A percentile compares a stretch with the other conserved stretches of the same genome.
These are phyloP conservation scores for Entonaema liquescens DNA, from an alignment of 495 filamentous ascomycete genomes.

Conservation along the genomic window DNA sequence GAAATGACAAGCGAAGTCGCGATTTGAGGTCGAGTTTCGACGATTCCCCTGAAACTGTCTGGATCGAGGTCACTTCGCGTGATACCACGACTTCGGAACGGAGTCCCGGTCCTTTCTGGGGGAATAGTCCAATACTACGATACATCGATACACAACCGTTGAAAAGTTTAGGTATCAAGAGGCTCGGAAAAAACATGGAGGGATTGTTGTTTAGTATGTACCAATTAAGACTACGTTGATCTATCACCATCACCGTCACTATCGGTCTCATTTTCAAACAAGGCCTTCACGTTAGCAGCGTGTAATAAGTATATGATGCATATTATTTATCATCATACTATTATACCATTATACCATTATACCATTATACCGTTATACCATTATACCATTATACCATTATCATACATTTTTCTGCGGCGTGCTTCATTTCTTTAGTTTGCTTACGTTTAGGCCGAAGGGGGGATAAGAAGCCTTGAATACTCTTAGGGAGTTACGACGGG, in stretches of 20 bases:
- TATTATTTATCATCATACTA: neutral
- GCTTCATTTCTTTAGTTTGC: neutral
- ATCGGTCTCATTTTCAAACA: slow-evolving; percentile 34
- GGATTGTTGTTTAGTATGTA: slow-evolving; percentile 2
- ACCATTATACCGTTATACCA: no score
- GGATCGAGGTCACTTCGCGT: slow-evolving; percentile 40
- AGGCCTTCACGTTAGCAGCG: slow-evolving; percentile 16
- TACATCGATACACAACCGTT: slow-evolving; percentile 9
- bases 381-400: neutral
- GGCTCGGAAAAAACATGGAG: neutral
- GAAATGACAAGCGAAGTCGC: slow-evolving; percentile 25
- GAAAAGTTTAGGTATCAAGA: slow-evolving; percentile 11
- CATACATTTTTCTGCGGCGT: neutral
- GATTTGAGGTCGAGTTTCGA: slow-evolving; percentile 24
- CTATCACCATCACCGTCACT: slow-evolving; percentile 33
- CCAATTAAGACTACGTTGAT: slow-evolving; percentile 18
- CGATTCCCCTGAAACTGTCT: slow-evolving; percentile 35
- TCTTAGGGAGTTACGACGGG: neutral
- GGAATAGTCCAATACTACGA: slow-evolving; percentile 23
- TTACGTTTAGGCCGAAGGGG: no score
- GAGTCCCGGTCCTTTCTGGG: slow-evolving; percentile 29
- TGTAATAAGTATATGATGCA: slow-evolving; percentile 13
- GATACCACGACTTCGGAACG: slow-evolving; percentile 41
- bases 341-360: no score
- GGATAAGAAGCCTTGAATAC: no score